A percentile compares a stretch with the other conserved stretches of the same genome.
Evolutionary conservation across 345 rosid genomes (phyloP).

Genomic region (Eucalyptus tenuipes): DNA sequence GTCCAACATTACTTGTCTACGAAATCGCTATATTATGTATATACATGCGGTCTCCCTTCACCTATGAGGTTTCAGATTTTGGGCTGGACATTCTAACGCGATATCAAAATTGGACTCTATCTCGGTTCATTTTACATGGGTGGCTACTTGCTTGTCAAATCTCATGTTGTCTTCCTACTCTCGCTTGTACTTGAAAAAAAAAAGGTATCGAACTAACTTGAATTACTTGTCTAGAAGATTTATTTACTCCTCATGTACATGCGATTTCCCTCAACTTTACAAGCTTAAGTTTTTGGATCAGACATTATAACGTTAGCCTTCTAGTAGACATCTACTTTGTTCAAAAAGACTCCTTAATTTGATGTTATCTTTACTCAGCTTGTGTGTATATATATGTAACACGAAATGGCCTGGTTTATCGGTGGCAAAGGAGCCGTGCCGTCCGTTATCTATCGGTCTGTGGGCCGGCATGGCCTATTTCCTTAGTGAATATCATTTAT

Average conservation of each 20-base stretch:
- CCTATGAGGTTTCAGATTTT: neutral
- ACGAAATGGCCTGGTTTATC: neutral
- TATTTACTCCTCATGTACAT: neutral
- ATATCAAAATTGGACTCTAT: neutral
- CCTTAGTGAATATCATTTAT: neutral
- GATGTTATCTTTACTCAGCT: neutral
- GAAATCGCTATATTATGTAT: accelerated
- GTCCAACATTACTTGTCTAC: neutral
- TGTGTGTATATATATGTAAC: neutral
- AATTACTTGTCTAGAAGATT: too few relatives aligned
- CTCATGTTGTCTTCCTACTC: too few relatives aligned
- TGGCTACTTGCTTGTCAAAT: neutral
- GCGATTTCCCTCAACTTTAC: neutral
- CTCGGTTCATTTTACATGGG: neutral
- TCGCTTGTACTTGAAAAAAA: neutral
- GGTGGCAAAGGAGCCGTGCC: neutral
- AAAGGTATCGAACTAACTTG: neutral
- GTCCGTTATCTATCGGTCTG: neutral
- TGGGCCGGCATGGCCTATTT: neutral
- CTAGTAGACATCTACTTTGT: too few relatives aligned
- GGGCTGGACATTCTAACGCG: neutral
- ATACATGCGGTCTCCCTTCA: neutral
- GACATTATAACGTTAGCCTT: too few relatives aligned
- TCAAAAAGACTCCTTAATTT: neutral
- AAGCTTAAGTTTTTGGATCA: neutral